A percentile compares a stretch with the other conserved stretches of the same genome.
phyloP scores from a whole-genome alignment of 2,329 filamentous ascomycete genomes.

The Penicillium sp. region DNA sequence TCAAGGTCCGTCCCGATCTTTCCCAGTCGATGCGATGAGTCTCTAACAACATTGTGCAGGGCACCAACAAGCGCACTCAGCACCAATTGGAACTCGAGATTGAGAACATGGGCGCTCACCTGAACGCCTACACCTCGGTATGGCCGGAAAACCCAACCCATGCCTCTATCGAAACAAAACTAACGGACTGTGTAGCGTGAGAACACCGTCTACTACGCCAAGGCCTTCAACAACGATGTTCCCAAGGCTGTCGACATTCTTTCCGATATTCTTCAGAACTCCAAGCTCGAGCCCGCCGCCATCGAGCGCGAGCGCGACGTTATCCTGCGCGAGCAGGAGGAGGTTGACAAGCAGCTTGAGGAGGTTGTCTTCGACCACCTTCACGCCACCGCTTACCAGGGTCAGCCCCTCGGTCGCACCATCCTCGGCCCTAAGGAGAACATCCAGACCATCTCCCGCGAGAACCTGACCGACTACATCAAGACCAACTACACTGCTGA shows the following conservation, averaged over 20 bases:
- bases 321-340: slow-evolving; percentile 96
- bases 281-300: slow-evolving; percentile 87
- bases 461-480: slow-evolving; percentile 93
- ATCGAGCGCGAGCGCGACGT: slow-evolving; percentile 98
- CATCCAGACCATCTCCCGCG: slow-evolving; percentile 90
- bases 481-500: slow-evolving; percentile 99
- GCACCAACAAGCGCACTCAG: slow-evolving; percentile 90
- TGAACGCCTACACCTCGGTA: slow-evolving; percentile 99
- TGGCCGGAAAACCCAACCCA: slow-evolving; percentile 35
- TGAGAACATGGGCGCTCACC: slow-evolving; percentile 99
- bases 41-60: slow-evolving; percentile 47
- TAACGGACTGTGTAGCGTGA: slow-evolving; percentile 66
- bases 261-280: slow-evolving; percentile 98
- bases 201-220: slow-evolving; percentile 99
- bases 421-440: slow-evolving; percentile 98
- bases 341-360: slow-evolving; percentile 99
- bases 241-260: slow-evolving; percentile 97
- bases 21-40: neutral
- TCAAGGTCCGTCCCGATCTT: slow-evolving; percentile 69
- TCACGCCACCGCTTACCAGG: slow-evolving; percentile 96
- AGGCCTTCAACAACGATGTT: slow-evolving; percentile 97
- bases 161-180: slow-evolving; percentile 16
- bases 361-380: slow-evolving; percentile 99
- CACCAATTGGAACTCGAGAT: slow-evolving; percentile 99
- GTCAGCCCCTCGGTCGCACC: slow-evolving; percentile 92